Evolutionary conservation across 2,329 filamentous ascomycete genomes (phyloP), one percentile per base, ranked within the genome.

Genomic region (Eurotiales sp.): DNA sequence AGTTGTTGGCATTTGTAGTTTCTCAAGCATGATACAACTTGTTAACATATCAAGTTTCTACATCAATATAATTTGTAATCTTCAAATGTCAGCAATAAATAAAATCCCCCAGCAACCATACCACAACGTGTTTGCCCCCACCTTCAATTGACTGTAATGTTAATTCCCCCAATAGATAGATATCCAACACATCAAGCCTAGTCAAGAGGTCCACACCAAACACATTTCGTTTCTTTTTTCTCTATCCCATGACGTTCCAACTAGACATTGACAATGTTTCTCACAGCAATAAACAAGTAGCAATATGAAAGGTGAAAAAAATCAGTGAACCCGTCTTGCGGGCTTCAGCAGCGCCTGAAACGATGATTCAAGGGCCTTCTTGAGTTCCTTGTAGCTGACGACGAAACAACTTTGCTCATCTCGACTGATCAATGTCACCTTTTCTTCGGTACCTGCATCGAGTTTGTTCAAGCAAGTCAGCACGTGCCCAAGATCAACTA

Each of bases 401-500:
- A 96, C 80, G 63, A 97, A 87, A 57, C 87, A 85, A 50, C 85
- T 93, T 69, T 96, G 88, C 64, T 96, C 89, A 69, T 99, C 92
- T 51, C 92, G 82, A 68, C 88, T 96, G 21, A 90, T 86, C 48
- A 99, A 74, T 58, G 86, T 86, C 45, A 99, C 81, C 68, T 84
- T 87, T 69, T 99, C 93, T 22, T 95, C 90, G 2, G 82, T 83
- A 0, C 91, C 93, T 0, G 90, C 88, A 70, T 99, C 93, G 48
- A 99, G 76, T 67, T 96, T 96, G 73, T 95, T 96, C 59, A 99
- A 72, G 64, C 87, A 92, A 22, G 80, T 82, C 41, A 99, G 70
- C 57, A 97, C 89, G 72, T 97, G 91, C 3, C 87, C 92, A 52
- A 96, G 76, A 64, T 96, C 88, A 4, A 95, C 77, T 1, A 91